Evolutionary conservation across 768 basidiomycete genomes (phyloP).

Genomic region (Trametes punicea): DNA sequence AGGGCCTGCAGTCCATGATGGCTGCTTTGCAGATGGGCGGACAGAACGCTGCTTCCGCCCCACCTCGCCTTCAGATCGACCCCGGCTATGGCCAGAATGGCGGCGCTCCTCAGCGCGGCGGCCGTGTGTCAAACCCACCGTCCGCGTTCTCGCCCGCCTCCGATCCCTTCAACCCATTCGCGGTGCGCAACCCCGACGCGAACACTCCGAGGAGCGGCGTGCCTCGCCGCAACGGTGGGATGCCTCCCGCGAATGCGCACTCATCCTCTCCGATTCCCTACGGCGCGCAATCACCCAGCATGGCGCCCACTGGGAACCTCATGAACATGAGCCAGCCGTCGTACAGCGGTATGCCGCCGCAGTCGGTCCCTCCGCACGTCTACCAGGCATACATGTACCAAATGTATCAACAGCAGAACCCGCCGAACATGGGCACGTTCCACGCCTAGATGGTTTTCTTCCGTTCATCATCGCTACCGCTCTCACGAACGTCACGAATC

Average conservation of each 20-base stretch:
- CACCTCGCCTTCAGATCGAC: slow-evolving; percentile 70
- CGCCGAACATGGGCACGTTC: slow-evolving; percentile 77
- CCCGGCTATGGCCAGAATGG: slow-evolving; percentile 48
- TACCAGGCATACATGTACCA: slow-evolving; percentile 86
- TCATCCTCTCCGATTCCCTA: slow-evolving; percentile 43
- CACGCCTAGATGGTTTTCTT: slow-evolving; percentile 31
- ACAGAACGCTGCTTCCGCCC: slow-evolving; percentile 79
- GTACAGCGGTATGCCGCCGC: slow-evolving; percentile 55
- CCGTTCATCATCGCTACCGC: slow-evolving; percentile 21
- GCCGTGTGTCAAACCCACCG: slow-evolving; percentile 41
- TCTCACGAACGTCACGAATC: slow-evolving; percentile 23
- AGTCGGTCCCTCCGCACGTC: slow-evolving; percentile 61
- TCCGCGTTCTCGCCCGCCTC: slow-evolving; percentile 49
- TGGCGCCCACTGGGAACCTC: slow-evolving; percentile 53
- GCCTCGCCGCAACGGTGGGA: slow-evolving; percentile 45
- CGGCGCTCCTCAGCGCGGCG: slow-evolving; percentile 24
- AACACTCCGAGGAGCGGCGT: slow-evolving; percentile 47
- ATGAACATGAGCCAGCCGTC: slow-evolving; percentile 65
- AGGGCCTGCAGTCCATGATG: slow-evolving; percentile 90
- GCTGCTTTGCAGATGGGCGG: slow-evolving; percentile 89
- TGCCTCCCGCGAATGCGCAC: slow-evolving; percentile 28
- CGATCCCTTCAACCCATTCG: slow-evolving; percentile 59
- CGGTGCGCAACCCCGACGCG: slow-evolving; percentile 46
- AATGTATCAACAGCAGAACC: slow-evolving; percentile 73
- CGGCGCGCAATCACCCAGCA: slow-evolving; percentile 56